Conservation (phyloP, 768 basidiomycete genomes). For the Hericium alpestre region DNA sequence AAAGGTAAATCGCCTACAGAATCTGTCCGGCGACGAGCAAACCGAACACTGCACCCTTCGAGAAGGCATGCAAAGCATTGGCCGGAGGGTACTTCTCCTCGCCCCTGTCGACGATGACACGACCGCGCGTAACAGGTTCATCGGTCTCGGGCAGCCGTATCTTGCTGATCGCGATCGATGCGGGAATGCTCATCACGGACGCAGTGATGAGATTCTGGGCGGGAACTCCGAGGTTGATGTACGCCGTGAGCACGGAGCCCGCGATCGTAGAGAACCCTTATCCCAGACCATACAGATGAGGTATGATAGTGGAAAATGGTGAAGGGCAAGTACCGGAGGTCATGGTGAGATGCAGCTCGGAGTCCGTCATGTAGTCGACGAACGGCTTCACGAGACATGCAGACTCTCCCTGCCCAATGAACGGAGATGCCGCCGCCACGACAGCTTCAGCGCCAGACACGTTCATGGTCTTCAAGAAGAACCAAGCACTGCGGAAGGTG, state of each 20-base stretch:
- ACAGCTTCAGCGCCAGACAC: slow-evolving; percentile 93
- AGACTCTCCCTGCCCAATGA: slow-evolving; percentile 85
- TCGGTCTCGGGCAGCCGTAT: slow-evolving; percentile 77
- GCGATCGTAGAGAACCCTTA: slow-evolving; percentile 82
- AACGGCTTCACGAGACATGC: slow-evolving; percentile 81
- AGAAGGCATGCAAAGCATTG: slow-evolving; percentile 85
- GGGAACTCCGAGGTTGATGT: slow-evolving; percentile 70
- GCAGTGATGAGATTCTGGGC: slow-evolving; percentile 75
- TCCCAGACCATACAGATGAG: background rate
- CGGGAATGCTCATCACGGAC: slow-evolving; percentile 92
- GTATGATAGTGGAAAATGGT: background rate
- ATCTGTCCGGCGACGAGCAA: slow-evolving; percentile 82
- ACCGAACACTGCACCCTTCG: slow-evolving; percentile 76
- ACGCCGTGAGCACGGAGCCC: slow-evolving; percentile 80
- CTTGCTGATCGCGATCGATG: slow-evolving; percentile 87
- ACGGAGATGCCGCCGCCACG: slow-evolving; percentile 88
- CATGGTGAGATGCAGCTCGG: slow-evolving; percentile 83
- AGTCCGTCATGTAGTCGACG: slow-evolving; percentile 74
- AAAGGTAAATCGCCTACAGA: slow-evolving; percentile 37
- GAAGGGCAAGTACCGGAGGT: slow-evolving; percentile 48
- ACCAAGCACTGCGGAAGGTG: slow-evolving; percentile 53
- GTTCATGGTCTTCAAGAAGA: slow-evolving; percentile 87
- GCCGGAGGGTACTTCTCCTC: slow-evolving; percentile 44
- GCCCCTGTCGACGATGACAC: slow-evolving; percentile 74
- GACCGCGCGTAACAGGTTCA: slow-evolving; percentile 78